These are phyloP conservation scores for Debaryomyces subglobosus DNA, from an alignment of 1,139 yeast genomes.

Conservation along the genomic window DNA sequence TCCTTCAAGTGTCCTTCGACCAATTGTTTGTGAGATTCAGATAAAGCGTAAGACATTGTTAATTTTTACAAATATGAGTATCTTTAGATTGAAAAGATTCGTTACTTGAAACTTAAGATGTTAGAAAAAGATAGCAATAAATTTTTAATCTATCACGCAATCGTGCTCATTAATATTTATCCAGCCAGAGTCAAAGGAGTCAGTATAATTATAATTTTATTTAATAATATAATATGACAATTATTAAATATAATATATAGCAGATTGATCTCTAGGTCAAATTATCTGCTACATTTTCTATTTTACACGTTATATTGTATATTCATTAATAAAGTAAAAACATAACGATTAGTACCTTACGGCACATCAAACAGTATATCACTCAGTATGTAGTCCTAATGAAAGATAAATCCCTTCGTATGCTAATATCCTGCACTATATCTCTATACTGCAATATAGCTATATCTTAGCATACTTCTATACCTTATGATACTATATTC, in stretches of 20 bases:
- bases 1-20: conserved; percentile 71
- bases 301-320: conserved; percentile 1
- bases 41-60: conserved; percentile 59
- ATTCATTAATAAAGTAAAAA: conserved; percentile 6
- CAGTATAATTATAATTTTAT: not conserved
- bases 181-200: conserved; percentile 9
- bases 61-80: not conserved
- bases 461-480: conserved; percentile 2
- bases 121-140: conserved; percentile 1
- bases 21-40: conserved; percentile 65
- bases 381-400: not conserved
- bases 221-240: not conserved
- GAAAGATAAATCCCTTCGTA: not conserved
- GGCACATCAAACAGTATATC: not conserved
- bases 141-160: conserved; percentile 2
- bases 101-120: not conserved
- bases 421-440: not conserved
- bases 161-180: conserved; percentile 8
- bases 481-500: not conserved
- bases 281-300: not conserved
- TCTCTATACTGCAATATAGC: conserved; percentile 3
- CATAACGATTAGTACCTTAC: conserved; percentile 2
- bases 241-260: not conserved
- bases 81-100: not conserved
- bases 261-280: not conserved